Evolutionary conservation across 2,329 filamentous ascomycete species (phyloP).

Genomic region (Alternaria dauci): DNA sequence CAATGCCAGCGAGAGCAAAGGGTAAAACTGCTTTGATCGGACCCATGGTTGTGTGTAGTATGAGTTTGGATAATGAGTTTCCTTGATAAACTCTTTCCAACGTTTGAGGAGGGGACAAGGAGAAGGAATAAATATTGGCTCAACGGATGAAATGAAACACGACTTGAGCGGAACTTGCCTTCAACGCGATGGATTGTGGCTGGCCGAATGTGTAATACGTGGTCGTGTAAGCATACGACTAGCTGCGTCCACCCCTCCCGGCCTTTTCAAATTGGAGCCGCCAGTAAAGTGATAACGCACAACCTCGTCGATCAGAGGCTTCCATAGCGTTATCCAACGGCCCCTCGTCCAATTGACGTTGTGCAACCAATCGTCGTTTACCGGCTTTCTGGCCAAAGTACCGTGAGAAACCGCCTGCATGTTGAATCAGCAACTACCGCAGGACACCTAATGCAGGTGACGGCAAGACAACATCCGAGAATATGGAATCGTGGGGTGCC

Average conservation of each 20-base stretch:
- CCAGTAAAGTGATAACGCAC: neutral
- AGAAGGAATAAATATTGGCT: neutral
- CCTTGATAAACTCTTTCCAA: neutral
- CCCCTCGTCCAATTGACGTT: constrained; percentile 9
- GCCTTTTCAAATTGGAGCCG: constrained; percentile 5
- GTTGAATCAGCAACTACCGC: neutral
- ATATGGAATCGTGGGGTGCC: neutral
- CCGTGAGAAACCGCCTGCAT: neutral
- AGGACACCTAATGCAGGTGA: neutral
- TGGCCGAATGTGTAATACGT: neutral
- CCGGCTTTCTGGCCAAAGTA: neutral
- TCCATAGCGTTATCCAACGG: constrained; percentile 8
- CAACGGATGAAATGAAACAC: neutral
- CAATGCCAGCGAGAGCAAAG: constrained; percentile 30
- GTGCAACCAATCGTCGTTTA: constrained; percentile 15
- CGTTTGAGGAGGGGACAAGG: neutral
- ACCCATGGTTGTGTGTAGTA: constrained; percentile 13
- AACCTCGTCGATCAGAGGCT: neutral
- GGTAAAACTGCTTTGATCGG: constrained; percentile 19
- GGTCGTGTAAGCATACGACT: neutral
- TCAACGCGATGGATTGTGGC: neutral
- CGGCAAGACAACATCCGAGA: constrained; percentile 8
- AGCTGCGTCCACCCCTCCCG: constrained; percentile 7
- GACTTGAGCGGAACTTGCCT: too few relatives aligned
- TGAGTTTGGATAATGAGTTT: neutral